Percentiles rank a stretch among this genome's conserved stretches.
phyloP scores from a whole-genome alignment of 176 grass and related monocot species.

The Raddia distichophylla region DNA sequence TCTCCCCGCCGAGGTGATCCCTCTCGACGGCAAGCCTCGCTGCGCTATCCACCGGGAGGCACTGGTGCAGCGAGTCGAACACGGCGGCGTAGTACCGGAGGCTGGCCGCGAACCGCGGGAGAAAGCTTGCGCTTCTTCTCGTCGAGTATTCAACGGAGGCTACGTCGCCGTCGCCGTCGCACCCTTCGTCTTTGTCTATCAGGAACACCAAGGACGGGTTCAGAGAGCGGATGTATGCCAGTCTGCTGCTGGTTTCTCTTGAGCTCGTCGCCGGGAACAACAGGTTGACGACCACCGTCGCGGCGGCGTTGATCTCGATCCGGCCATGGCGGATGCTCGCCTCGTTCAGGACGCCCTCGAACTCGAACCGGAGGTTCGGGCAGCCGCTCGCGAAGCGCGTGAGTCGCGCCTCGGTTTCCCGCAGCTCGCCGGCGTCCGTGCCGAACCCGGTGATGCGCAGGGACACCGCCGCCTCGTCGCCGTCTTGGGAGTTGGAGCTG shows the following conservation, averaged over 20 bases:
- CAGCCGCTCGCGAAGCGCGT: slow-evolving; percentile 58
- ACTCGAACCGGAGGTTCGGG: slow-evolving; percentile 63
- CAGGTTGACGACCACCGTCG: slow-evolving; percentile 73
- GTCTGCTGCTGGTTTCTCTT: slow-evolving; percentile 32
- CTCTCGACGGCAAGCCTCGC: slow-evolving; percentile 79
- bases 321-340: not conserved
- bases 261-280: slow-evolving; percentile 52
- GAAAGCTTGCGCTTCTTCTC: slow-evolving; percentile 30
- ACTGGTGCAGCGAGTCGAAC: slow-evolving; percentile 79
- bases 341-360: slow-evolving; percentile 55
- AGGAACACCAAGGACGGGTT: slow-evolving; percentile 67
- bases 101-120: slow-evolving; percentile 51
- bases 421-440: slow-evolving; percentile 52
- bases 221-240: slow-evolving; percentile 53
- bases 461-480: slow-evolving; percentile 36
- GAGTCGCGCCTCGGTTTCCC: slow-evolving; percentile 61
- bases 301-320: slow-evolving; percentile 40
- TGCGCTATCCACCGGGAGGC: slow-evolving; percentile 68
- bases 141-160: not conserved
- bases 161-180: not conserved
- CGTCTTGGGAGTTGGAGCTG: not conserved
- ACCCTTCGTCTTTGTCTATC: slow-evolving; percentile 47
- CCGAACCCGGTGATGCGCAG: slow-evolving; percentile 71
- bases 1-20: slow-evolving; percentile 72
- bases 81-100: slow-evolving; percentile 69